Percentiles rank a stretch among this genome's conserved stretches.
These are phyloP conservation scores for Aspergillus eucalypticola DNA, from an alignment of 2,329 filamentous ascomycete species.

Conservation along the genomic window DNA sequence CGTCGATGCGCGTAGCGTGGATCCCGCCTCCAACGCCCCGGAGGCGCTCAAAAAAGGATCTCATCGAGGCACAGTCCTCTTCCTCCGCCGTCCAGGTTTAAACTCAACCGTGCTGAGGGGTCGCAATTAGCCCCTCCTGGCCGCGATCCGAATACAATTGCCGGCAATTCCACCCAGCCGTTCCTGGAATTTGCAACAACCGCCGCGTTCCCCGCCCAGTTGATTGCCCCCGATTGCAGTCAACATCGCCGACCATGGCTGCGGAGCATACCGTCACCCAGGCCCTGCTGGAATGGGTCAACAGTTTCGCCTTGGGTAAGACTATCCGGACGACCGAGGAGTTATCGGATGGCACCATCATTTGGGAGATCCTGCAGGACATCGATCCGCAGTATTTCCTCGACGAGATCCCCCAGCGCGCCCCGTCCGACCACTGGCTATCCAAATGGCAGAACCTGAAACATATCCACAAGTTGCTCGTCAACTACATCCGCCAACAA, in stretches of 20 bases:
- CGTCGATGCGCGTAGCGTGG: conserved; percentile 13
- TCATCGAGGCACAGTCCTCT: background rate
- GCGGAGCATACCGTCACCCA: conserved; percentile 48
- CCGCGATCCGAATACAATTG: background rate
- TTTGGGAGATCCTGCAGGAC: conserved; percentile 52
- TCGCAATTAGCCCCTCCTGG: background rate
- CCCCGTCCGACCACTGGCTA: conserved; percentile 48
- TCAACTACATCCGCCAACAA: conserved; percentile 48
- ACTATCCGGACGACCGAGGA: conserved; percentile 44
- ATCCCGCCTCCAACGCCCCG: conserved; percentile 6
- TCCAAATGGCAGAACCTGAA: conserved; percentile 52
- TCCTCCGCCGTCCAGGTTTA: background rate
- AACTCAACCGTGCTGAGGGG: background rate
- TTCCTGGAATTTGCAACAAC: background rate
- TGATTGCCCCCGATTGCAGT: conserved; percentile 10
- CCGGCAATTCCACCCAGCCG: background rate
- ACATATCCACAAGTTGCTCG: conserved; percentile 49
- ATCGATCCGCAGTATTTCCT: conserved; percentile 52
- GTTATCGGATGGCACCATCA: conserved; percentile 46
- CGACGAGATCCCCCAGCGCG: conserved; percentile 49
- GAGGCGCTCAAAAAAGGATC: conserved; percentile 6
- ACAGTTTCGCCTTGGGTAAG: conserved; percentile 47
- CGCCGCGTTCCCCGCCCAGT: conserved; percentile 7
- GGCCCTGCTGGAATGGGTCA: conserved; percentile 51
- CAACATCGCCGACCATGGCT: conserved; percentile 38